Percentiles rank a stretch among this genome's conserved stretches.
phyloP scores from a whole-genome alignment of 306 rosid species.

The Acacia melanoxylon region DNA sequence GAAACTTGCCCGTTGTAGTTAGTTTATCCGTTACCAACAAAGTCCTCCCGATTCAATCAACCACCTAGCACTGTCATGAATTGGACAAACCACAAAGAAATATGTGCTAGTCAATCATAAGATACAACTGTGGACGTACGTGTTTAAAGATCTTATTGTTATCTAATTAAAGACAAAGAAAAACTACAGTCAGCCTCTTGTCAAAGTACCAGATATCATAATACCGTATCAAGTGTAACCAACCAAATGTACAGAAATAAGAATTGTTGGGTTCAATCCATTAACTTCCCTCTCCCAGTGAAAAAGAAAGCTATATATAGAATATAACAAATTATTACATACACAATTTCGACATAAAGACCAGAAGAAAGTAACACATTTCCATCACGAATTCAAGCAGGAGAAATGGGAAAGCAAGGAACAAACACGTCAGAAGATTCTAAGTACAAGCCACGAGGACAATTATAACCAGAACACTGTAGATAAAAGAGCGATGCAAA shows the following conservation, averaged over 20 bases:
- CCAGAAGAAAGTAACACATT: background rate
- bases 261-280: background rate
- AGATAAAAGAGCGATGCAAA: background rate
- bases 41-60: slow-evolving; percentile 5
- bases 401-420: background rate
- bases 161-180: background rate
- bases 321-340: background rate
- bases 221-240: background rate
- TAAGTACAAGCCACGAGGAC: background rate
- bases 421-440: background rate
- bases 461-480: background rate
- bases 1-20: slow-evolving; percentile 32
- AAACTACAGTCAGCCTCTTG: background rate
- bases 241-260: background rate
- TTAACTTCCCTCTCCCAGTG: background rate
- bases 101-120: background rate
- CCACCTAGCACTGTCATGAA: slow-evolving; percentile 1
- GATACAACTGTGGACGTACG: background rate
- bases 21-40: slow-evolving; percentile 13
- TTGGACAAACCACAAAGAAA: background rate
- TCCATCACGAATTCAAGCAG: background rate
- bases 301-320: background rate
- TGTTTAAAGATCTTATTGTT: background rate
- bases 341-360: too few relatives aligned
- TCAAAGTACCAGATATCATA: background rate